These are phyloP conservation scores for Exobasidium rhododendri DNA, from an alignment of 1,284 basidiomycete species.

Conservation along the genomic window DNA sequence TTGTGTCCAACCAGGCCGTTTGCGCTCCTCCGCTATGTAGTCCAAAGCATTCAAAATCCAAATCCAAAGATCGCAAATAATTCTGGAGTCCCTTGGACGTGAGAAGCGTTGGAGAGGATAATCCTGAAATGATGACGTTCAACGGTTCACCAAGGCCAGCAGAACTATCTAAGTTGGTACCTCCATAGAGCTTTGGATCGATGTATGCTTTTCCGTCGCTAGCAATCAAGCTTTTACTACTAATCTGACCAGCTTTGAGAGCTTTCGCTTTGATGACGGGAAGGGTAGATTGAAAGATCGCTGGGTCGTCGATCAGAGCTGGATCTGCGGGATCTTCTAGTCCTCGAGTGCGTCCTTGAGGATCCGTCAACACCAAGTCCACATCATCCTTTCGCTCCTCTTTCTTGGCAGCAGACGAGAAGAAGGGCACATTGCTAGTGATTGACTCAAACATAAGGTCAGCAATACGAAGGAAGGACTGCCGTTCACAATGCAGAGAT, in stretches of 20 bases:
- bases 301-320: constrained; percentile 23
- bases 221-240: constrained; percentile 14
- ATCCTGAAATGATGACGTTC: constrained; percentile 23
- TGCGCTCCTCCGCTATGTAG: constrained; percentile 27
- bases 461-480: too few relatives aligned
- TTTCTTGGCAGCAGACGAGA: neutral
- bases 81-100: constrained; percentile 21
- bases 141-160: constrained; percentile 25
- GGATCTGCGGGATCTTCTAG: constrained; percentile 34
- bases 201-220: constrained; percentile 31
- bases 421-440: neutral
- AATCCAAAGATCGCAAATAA: constrained; percentile 21
- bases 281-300: constrained; percentile 4
- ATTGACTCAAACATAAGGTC: neutral
- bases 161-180: constrained; percentile 31
- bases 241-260: constrained; percentile 1
- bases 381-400: neutral
- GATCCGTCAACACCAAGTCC: constrained; percentile 13
- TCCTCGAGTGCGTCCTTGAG: constrained; percentile 24
- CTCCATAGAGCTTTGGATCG: constrained; percentile 35
- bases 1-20: constrained; percentile 30
- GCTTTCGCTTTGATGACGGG: constrained; percentile 1
- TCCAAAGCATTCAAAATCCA: constrained; percentile 25
- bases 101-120: constrained; percentile 19
- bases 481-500: too few relatives aligned